These are phyloP conservation scores for Penicillium bialowiezense DNA, from an alignment of 495 filamentous ascomycete genomes.

Conservation along the genomic window DNA sequence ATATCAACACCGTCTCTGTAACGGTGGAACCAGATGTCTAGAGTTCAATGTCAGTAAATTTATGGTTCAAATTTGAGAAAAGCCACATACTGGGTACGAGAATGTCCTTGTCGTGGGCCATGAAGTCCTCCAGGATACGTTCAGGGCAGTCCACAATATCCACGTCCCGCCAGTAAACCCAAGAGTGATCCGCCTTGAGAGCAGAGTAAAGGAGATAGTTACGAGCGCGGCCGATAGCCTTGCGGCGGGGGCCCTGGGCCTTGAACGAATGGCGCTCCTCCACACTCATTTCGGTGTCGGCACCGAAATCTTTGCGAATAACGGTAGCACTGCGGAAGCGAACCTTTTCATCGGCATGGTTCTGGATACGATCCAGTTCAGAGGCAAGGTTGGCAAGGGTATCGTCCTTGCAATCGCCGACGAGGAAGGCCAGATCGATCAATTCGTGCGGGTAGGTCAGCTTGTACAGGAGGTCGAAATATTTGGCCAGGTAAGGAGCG, in stretches of 20 bases:
- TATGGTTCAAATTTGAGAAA: not conserved
- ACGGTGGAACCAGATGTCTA: constrained; percentile 98
- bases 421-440: constrained; percentile 93
- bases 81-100: constrained; percentile 83
- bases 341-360: constrained; percentile 63
- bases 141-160: constrained; percentile 90
- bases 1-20: constrained; percentile 81
- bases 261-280: constrained; percentile 80
- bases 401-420: constrained; percentile 87
- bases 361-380: constrained; percentile 87
- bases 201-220: constrained; percentile 88
- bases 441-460: constrained; percentile 92
- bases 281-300: constrained; percentile 65
- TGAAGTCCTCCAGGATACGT: constrained; percentile 90
- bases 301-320: constrained; percentile 86
- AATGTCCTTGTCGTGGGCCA: constrained; percentile 88
- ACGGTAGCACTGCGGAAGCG: constrained; percentile 82
- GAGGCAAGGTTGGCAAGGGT: constrained; percentile 75
- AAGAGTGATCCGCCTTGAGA: constrained; percentile 88
- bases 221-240: constrained; percentile 82
- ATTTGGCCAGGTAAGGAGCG: constrained; percentile 71
- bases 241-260: constrained; percentile 86
- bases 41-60: constrained; percentile 20
- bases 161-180: constrained; percentile 99
- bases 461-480: constrained; percentile 89